phyloP scores from a whole-genome alignment of 306 rosid species.

The Gastrolobium villosum region DNA sequence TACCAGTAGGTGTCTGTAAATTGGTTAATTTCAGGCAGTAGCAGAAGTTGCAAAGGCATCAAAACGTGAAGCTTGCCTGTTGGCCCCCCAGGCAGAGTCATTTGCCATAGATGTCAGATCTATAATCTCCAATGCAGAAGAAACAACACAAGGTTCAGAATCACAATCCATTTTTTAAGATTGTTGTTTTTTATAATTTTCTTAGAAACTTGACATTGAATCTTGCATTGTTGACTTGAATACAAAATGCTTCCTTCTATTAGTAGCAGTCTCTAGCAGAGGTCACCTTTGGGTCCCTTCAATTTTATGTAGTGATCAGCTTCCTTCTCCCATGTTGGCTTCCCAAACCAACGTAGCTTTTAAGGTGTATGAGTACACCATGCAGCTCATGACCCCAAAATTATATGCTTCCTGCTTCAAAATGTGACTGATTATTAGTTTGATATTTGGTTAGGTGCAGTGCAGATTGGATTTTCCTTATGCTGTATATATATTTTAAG shows the following conservation, averaged over 20 bases:
- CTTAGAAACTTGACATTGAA: constrained; percentile 25
- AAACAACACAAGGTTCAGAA: constrained; percentile 52
- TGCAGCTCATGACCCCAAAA: background rate
- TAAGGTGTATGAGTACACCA: background rate
- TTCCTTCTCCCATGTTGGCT: background rate
- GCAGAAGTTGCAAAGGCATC: constrained; percentile 85
- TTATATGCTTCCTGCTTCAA: background rate
- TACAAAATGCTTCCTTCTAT: constrained; percentile 34
- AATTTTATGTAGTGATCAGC: background rate
- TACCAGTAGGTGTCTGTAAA: constrained; percentile 21
- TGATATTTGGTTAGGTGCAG: background rate
- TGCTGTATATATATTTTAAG: background rate
- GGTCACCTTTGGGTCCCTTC: constrained; percentile 8
- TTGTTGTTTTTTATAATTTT: constrained; percentile 25
- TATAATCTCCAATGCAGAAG: constrained; percentile 56
- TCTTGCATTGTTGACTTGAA: constrained; percentile 16
- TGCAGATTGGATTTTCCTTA: background rate
- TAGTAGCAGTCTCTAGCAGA: constrained; percentile 32
- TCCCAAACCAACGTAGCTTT: background rate
- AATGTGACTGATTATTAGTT: background rate
- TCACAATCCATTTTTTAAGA: constrained; percentile 12
- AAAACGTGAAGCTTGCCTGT: constrained; percentile 76
- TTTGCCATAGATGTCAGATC: constrained; percentile 66
- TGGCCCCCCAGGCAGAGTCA: constrained; percentile 75
- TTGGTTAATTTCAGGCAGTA: constrained; percentile 69